Base-by-base conservation (phyloP, 768 basidiomycete genomes). In the Lentinula edodes region DNA sequence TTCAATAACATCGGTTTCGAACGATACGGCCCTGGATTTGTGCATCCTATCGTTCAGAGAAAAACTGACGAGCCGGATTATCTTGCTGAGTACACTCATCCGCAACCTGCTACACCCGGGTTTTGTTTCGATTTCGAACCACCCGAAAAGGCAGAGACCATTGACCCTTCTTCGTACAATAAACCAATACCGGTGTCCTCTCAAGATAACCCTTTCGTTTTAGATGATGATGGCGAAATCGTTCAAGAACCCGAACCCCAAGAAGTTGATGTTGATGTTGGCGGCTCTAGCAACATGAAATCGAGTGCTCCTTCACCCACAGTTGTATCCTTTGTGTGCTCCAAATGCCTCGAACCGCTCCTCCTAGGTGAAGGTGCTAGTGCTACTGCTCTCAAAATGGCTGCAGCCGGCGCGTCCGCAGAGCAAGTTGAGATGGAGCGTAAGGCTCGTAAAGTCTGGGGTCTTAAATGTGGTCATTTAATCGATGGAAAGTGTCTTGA, bases 401-500 rank as follows among this genome's bases (percentile, higher is more conserved):
- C 58, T 8, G 77, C 80, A 52, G 75, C 76, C 1, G 80, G 78
- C 12, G 74, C 84, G n/a, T 73, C 75, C 15, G 59, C 41, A 9
- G 72, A 73, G 5, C 73, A 69, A 12, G 72, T 70, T 50, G 80
- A 74, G 54, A 73, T 77, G 50, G 84, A 83, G 39, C 76, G 73
- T 43, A 74, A 74, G 43, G 72, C 72, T 41, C 74, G 78, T 58
- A 79, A 82, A 46, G 73, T 92, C 7, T 92, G 89, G 90, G 84
- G 81, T 1, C 72, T 93, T 62, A 76, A 88, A 43, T 93, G 90
- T 57, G 90, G 90, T 0, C 91, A 93, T 68, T 71, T 93, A 66
- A 78, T 92, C 0, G 90, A 92, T 64, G 91, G 89, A 53, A 89
- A 87, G 70, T 93, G 90, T 65, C 72, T 88, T 1, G 79, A 80